Evolutionary conservation across 345 rosid genomes (phyloP).

Genomic region (Adansonia digitata): DNA sequence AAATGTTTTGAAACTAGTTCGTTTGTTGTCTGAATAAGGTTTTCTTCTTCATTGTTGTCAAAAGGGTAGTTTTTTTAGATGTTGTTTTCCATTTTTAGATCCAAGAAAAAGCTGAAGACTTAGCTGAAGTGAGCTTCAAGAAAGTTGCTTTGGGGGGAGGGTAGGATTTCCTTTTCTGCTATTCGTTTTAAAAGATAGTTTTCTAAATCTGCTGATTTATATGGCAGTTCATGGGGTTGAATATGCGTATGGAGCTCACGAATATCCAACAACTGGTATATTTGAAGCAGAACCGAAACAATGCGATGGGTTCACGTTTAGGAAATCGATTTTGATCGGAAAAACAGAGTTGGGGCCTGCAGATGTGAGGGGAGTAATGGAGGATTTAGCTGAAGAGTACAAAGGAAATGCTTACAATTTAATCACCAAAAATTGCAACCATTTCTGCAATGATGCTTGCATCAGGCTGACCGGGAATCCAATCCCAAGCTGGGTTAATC

Average conservation of each 20-base stretch:
- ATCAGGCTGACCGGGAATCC: conserved; percentile 70
- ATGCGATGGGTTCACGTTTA: conserved; percentile 82
- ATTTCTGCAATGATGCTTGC: conserved; percentile 91
- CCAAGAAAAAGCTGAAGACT: background rate
- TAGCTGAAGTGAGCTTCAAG: conserved; percentile 2
- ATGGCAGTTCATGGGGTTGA: conserved; percentile 81
- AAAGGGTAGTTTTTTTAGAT: background rate
- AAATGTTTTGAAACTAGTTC: background rate
- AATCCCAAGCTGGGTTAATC: conserved; percentile 94
- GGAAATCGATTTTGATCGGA: conserved; percentile 83
- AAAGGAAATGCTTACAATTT: conserved; percentile 84
- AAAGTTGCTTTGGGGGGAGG: too few species aligned
- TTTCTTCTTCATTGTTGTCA: too few species aligned
- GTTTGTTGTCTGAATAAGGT: too few species aligned
- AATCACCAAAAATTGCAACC: conserved; percentile 94
- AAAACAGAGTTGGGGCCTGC: conserved; percentile 63
- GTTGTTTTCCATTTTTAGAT: background rate
- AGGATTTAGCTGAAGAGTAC: conserved; percentile 64
- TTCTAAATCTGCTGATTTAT: background rate
- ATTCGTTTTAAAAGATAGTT: background rate
- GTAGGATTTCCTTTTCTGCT: background rate
- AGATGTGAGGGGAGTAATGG: conserved; percentile 73
- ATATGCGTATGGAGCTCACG: conserved; percentile 97
- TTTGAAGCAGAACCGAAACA: conserved; percentile 91
- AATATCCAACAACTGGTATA: conserved; percentile 85